Evolutionary conservation across 257 asterid species (phyloP), one percentile per base, ranked within the genome.

Genomic region (Verbascum thapsus): DNA sequence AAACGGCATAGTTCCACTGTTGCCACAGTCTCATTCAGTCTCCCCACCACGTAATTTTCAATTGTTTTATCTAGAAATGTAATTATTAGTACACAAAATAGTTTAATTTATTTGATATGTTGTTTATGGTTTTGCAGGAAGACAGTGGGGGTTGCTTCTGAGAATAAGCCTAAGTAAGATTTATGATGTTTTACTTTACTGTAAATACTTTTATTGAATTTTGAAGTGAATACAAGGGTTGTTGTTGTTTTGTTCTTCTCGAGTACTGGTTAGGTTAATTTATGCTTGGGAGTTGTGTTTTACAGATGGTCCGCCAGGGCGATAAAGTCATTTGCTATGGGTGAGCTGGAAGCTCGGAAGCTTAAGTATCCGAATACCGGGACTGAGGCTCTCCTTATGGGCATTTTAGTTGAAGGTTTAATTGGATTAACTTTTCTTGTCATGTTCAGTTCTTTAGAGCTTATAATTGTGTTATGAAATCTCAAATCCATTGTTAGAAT

Each of bases 361-460:
- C 88, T 92, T 74, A 92, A 80, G 79, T 89, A 77, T 74, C 87
- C 95, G 10, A 85, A 71, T 30, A 89, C 87, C 18, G 97, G 99
- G n/a, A 92, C 99, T 0, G 99, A 89, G 83, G 79, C 96, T 72
- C 72, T 92, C 58, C 86, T 92, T 37, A 82, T 92, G 96, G 97
- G 97, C 65, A 87, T 92, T 74, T 67, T 92, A 81, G 82, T 92
- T 52, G 99, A 92, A 87, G 97, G 97, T 92, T 53, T 47, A 51
- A 63, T 76, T 23, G 54, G 49, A 53, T 67, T 16, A 13, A 49
- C 20, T 59, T 9, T 32, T 11, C 18, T 16, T 10, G 48, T 67
- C 54, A 39, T 45, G 39, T 35, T 45, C 55, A 43, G 37, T 17
- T 61, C 53, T 48, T 68, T 45, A 59, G 62, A 64, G 62, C 63